Evolutionary conservation across 192 early-diverging fungal species (phyloP), one percentile per base, ranked within the genome.

Genomic region (Coemansia sp.): DNA sequence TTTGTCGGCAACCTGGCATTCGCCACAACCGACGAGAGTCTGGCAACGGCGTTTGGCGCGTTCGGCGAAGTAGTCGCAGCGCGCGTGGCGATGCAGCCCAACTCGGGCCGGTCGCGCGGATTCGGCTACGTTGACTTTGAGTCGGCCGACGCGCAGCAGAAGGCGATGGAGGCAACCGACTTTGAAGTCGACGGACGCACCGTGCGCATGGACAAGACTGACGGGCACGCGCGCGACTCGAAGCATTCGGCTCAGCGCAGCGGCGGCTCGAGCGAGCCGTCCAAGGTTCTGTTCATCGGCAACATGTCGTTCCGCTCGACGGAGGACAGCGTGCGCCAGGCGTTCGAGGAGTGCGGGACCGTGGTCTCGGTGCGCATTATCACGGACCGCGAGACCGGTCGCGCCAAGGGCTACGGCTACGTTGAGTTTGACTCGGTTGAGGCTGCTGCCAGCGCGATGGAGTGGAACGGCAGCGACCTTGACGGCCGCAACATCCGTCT

Each of bases 371-470:
- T 96, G 47, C 90, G 96, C 54, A 83, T 99, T 59, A 76, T 93
- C 58, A 88, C 87, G 55, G 95, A 96, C 76, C 88, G 82, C 57
- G 91, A 93, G 40, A 86, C 81, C 45, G 91, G 90, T 47, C 88
- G 90, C 72, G 88, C 90, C 66, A 98, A 97, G 80, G 98, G 98
- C 57, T 99, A 92, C 71, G 95, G 95, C 39, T 98, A 99, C 84
- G 88, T 95, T 51, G 95, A 99, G 88, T 99, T 99, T 76, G 88
- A 90, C 41, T 87, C 90, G 58, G 61, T 91, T 15, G 93, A 97
- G 64, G 95, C 92, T 13, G 92, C 96, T n/a, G 89, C 89, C n/a
- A 92, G 89, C 66, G 96, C 96, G n/a, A 93, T 97, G 55, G 85
- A 88, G 63, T 85, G 92, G 85, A 93, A 96, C 74, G 90, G 89